A percentile compares a stretch with the other conserved stretches of the same genome.
phyloP scores from a whole-genome alignment of 805 yeast genomes.

The Geotrichum ghanense region DNA sequence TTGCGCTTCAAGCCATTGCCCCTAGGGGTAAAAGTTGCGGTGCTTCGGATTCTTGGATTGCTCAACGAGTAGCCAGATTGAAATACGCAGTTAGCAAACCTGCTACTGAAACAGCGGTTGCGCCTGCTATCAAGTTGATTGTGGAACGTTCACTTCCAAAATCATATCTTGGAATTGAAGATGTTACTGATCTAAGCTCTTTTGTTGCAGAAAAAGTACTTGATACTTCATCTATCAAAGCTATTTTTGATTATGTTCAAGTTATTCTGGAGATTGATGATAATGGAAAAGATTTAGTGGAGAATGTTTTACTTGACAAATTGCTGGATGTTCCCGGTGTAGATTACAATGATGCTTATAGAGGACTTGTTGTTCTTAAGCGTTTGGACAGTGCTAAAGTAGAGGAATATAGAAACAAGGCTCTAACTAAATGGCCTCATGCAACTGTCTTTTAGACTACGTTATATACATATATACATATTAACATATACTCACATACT shows the following conservation, averaged over 20 bases:
- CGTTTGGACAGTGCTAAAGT: conserved; percentile 2
- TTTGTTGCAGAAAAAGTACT: not conserved
- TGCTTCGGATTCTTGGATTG: conserved; percentile 17
- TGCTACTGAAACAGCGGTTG: conserved; percentile 22
- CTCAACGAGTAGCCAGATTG: conserved; percentile 26
- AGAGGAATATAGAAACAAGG: conserved; percentile 3
- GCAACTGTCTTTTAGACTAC: conserved; percentile 4
- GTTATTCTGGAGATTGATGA: conserved; percentile 15
- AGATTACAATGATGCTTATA: not conserved
- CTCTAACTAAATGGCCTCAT: conserved; percentile 5
- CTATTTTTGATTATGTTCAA: conserved; percentile 18
- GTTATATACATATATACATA: no score
- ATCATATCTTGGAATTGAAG: conserved; percentile 1
- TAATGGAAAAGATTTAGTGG: conserved; percentile 10
- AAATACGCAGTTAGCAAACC: conserved; percentile 18
- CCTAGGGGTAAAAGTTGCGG: conserved; percentile 33
- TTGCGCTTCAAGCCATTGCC: conserved; percentile 40
- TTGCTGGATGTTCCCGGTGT: not conserved
- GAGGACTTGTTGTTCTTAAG: not conserved
- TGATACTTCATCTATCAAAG: not conserved
- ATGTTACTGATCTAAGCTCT: not conserved
- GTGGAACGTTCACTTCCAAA: conserved; percentile 12
- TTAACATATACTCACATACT: no score
- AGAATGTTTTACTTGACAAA: not conserved
- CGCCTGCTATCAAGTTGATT: conserved; percentile 31